A percentile compares a stretch with the other conserved stretches of the same genome.
phyloP scores from a whole-genome alignment of 164 flowering plant species.

The Malania oleifera region DNA sequence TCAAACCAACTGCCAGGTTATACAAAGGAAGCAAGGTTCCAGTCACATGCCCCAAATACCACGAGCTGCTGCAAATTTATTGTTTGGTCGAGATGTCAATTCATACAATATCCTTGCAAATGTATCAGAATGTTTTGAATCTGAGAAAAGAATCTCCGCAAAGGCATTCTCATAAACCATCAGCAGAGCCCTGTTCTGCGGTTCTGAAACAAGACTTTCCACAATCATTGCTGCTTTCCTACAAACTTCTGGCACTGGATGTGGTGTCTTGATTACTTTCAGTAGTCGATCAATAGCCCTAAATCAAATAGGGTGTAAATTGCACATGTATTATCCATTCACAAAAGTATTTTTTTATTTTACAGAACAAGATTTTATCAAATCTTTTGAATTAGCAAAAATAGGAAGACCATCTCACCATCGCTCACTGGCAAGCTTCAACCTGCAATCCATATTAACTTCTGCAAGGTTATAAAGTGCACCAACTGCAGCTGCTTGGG shows the following conservation, averaged over 20 bases:
- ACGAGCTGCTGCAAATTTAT: conserved; percentile 62
- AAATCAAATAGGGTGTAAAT: conserved; percentile 11
- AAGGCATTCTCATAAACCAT: conserved; percentile 87
- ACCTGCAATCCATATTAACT: conserved; percentile 85
- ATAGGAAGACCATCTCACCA: conserved; percentile 41
- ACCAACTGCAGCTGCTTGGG: conserved; percentile 97
- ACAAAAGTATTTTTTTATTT: neutral
- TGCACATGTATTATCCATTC: neutral
- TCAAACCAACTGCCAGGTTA: neutral
- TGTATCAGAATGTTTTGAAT: conserved; percentile 69
- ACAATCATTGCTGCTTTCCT: conserved; percentile 86
- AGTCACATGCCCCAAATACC: conserved; percentile 89
- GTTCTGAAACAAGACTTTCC: conserved; percentile 85
- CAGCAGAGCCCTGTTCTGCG: conserved; percentile 71
- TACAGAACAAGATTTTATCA: neutral
- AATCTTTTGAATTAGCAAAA: neutral
- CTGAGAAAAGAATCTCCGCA: conserved; percentile 82
- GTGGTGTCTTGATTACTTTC: conserved; percentile 75
- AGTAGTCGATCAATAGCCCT: conserved; percentile 92
- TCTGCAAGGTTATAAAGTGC: conserved; percentile 91
- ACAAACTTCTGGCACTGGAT: conserved; percentile 90
- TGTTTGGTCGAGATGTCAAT: conserved; percentile 78
- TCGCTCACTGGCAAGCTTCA: conserved; percentile 91
- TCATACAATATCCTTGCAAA: conserved; percentile 91
- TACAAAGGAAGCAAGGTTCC: neutral